phyloP scores from a whole-genome alignment of 139 green algal genomes.

The Limnomonas spitsbergensis region DNA sequence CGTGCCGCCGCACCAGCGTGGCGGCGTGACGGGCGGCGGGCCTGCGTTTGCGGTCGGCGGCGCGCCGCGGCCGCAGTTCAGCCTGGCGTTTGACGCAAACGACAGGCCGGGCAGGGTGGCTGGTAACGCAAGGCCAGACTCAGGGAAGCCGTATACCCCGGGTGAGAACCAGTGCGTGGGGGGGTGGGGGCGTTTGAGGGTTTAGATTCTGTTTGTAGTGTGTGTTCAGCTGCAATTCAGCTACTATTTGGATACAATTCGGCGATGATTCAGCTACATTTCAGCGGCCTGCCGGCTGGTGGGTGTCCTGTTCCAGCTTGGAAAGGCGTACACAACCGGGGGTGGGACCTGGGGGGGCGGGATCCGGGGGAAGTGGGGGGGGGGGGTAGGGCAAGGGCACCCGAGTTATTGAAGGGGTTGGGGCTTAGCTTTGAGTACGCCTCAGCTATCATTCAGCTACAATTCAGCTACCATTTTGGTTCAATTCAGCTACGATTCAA shows the following conservation, averaged over 20 bases:
- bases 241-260: too few species aligned
- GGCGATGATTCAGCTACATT: too few species aligned
- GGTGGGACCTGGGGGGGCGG: too few species aligned
- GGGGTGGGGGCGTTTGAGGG: background rate
- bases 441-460: too few species aligned
- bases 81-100: conserved; percentile 44
- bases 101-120: conserved; percentile 17
- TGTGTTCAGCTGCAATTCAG: background rate
- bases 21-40: background rate
- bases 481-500: too few species aligned
- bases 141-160: background rate
- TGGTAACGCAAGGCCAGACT: background rate
- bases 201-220: background rate
- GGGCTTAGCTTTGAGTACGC: too few species aligned
- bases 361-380: too few species aligned
- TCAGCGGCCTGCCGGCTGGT: background rate
- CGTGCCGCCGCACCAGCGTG: conserved; percentile 31
- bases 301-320: background rate
- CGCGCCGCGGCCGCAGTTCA: conserved; percentile 34
- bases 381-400: too few species aligned
- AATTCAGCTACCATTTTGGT: too few species aligned
- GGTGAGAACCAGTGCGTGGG: background rate
- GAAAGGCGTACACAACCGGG: too few species aligned
- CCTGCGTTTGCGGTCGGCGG: background rate
- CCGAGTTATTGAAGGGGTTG: too few species aligned